Evolutionary conservation across 2,329 filamentous ascomycete genomes (phyloP).

Genomic region (Mollisia scopiformis): DNA sequence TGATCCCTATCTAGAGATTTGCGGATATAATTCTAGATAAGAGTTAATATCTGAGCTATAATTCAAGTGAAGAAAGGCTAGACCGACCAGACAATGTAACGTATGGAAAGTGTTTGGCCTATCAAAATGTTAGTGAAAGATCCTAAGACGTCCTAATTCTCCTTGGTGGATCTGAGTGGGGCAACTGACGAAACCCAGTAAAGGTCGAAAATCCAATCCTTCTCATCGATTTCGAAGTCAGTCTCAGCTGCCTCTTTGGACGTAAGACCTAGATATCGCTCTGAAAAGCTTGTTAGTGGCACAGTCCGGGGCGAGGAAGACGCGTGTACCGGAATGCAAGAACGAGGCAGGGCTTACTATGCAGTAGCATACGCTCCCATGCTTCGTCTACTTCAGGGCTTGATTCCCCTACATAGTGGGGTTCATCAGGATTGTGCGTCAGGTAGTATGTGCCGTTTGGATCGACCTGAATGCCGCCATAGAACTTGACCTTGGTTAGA

Average conservation of each 20-base stretch:
- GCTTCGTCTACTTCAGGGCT: slow-evolving; percentile 5
- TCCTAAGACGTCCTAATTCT: too few species aligned
- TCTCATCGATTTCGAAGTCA: slow-evolving; percentile 4
- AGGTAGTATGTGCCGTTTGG: slow-evolving; percentile 6
- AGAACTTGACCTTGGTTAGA: slow-evolving; percentile 8
- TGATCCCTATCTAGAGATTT: slow-evolving; percentile 7
- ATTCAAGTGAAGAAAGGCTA: neutral
- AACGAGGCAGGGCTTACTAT: neutral
- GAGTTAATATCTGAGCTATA: neutral
- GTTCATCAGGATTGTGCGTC: slow-evolving; percentile 3
- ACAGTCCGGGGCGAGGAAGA: neutral
- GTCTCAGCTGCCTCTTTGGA: slow-evolving; percentile 1
- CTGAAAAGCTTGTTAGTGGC: neutral
- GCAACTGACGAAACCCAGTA: slow-evolving; percentile 9
- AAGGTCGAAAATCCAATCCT: slow-evolving; percentile 10
- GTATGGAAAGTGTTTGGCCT: slow-evolving; percentile 7
- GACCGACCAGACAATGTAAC: slow-evolving; percentile 4
- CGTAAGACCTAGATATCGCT: slow-evolving; percentile 8
- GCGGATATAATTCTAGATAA: slow-evolving; percentile 4
- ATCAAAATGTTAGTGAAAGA: too few species aligned
- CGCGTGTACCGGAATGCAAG: neutral
- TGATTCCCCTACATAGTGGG: slow-evolving; percentile 1
- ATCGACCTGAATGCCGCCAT: slow-evolving; percentile 6
- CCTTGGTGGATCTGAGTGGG: neutral
- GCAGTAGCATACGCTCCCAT: slow-evolving; percentile 5